These are phyloP conservation scores for Camelina laxa DNA, from an alignment of 345 rosid genomes.

Conservation along the genomic window DNA sequence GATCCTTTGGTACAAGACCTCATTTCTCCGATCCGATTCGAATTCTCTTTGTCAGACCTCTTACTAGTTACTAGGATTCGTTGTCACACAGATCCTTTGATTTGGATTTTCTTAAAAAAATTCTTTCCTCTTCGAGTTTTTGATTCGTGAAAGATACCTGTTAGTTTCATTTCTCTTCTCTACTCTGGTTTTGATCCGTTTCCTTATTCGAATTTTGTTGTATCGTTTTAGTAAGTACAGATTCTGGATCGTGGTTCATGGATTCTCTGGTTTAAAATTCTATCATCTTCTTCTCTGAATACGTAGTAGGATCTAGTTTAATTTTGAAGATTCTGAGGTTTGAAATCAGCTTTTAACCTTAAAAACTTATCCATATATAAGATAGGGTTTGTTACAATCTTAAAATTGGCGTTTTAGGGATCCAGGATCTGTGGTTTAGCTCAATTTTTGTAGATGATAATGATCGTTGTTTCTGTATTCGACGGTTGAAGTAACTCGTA, in stretches of 20 bases:
- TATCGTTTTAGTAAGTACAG: conserved; percentile 16
- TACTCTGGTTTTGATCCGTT: neutral
- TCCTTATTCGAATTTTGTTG: conserved; percentile 16
- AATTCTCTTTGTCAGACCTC: conserved; percentile 27
- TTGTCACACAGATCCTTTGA: conserved; percentile 28
- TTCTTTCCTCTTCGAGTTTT: neutral
- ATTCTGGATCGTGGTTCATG: conserved; percentile 26
- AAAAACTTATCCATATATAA: neutral
- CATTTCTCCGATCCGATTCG: conserved; percentile 41
- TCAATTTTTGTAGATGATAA: neutral
- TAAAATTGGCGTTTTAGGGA: neutral
- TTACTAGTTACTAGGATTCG: conserved; percentile 9
- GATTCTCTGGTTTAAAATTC: neutral
- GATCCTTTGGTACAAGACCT: conserved; percentile 38
- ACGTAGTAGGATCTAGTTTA: conserved; percentile 9
- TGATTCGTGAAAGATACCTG: conserved; percentile 10
- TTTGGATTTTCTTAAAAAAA: conserved; percentile 27
- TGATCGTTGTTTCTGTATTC: conserved; percentile 8
- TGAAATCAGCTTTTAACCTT: neutral
- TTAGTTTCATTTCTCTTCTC: neutral
- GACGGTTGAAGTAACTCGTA: neutral
- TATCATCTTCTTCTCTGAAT: neutral
- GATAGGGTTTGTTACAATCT: conserved; percentile 14
- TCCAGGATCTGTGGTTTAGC: conserved; percentile 21
- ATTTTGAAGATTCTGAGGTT: neutral